Evolutionary conservation across 2,329 filamentous ascomycete genomes (phyloP), one percentile per base, ranked within the genome.

Genomic region (Colletotrichum sp.): DNA sequence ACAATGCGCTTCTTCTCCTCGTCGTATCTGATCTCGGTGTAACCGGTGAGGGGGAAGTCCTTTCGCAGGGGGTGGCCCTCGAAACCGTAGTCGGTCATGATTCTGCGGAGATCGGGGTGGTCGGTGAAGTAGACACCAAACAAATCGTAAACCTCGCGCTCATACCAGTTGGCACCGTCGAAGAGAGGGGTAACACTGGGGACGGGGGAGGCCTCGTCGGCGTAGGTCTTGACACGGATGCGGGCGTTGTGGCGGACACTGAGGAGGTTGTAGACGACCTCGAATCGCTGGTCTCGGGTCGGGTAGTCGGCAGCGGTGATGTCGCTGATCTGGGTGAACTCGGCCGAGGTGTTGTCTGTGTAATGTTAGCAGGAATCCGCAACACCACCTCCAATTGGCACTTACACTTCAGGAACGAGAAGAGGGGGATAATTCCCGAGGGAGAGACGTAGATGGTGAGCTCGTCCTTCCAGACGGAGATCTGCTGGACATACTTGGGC

Each of bases 1-100:
- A 99, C 96, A 82, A 99, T 98, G 76, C 97, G 92, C 92, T 99
- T 99, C 94, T 98, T 99, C 90, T 99, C 97, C 87, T 99, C 97
- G 79, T 99, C 97, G 82, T 97, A 99, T 81, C 97, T 91, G 78
- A 99, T 93, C 88, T 99, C 97, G 38, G 97, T 99, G 88, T 99
- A 99, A 62, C 97, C 97, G 4, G 97, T 98, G 83, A 99, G 87
- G 27, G 97, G 97, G 88, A 99, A 99, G 83, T 99, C 97, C 88
- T 99, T 99, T 82, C 97, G 92, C 82, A 99, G 87, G 55, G 97
- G 97, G 87, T 99, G 97, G 67, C 97, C 97, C 84, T 99, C 97
- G 82, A 99, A 99, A 67, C 97, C 97, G 84, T 99, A 99, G 84
- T 99, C 97, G 77, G 97, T 99, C 96, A 99, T 97, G 87, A 99